Base-by-base conservation (phyloP, 345 rosid species). In the Dipteronia sinensis region DNA sequence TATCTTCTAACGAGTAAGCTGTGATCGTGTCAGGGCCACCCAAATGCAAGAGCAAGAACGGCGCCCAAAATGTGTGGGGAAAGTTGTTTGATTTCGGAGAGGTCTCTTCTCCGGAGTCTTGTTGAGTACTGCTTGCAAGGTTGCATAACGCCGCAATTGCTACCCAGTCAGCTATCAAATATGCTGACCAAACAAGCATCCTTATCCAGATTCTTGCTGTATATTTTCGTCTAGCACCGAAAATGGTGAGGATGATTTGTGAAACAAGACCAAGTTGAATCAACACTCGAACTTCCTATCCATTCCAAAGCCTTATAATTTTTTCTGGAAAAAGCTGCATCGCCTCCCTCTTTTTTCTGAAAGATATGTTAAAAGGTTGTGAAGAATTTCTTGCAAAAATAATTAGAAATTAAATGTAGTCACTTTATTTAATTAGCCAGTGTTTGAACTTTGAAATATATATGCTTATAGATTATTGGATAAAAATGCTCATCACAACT, bases 141-240 rank as follows among this genome's bases (percentile, higher is more conserved):
- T 47, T 73, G 17, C 85, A 76, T 0, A 79, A 78, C 0, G 80
- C 46, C 8, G 72, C 44, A 1, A 61, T 79, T 25, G 83, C 85
- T 1, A 69, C 69, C 15, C 64, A 27, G n/a, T 79, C 83, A 1
- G 83, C 78, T 19, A 58, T 19, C 65, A 83, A 70, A 78, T 83
- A 79, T 22, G 81, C 47, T 6, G 64, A 25, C 85, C 85, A 83
- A 10, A 76, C 58, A 0, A 77, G 0, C 13, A 11, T 10, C 31
- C 65, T 38, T 29, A 73, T 0, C n/a, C 19, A 51, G 49, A 23
- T n/a, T 1, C 20, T 40, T 16, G 49, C 2, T 3, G 55, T 9
- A 10, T 65, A 68, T 38, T 83, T 83, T 40, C 80, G 47, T 7
- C 66, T 53, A 15, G 53, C 58, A 11, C 78, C 83, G 25, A 72